Evolutionary conservation across 345 rosid species (phyloP).

Genomic region (Kernera saxatilis): DNA sequence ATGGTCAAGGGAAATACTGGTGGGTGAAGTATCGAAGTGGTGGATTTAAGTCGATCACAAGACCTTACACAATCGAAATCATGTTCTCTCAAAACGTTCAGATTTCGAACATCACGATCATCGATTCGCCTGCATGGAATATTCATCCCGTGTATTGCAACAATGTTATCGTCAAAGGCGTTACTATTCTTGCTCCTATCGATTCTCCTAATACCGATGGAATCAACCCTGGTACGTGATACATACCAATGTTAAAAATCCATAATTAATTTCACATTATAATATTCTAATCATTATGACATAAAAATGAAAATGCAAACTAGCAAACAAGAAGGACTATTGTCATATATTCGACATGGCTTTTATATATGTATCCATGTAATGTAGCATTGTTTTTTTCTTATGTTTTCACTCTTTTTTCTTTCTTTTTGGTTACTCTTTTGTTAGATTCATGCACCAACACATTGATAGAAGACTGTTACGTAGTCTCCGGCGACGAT

Average conservation of each 20-base stretch:
- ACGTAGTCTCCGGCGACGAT: constrained; percentile 30
- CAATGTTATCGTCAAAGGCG: constrained; percentile 52
- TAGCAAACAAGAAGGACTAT: too few relatives aligned
- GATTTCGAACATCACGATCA: constrained; percentile 57
- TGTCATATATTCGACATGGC: too few relatives aligned
- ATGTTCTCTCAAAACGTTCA: constrained; percentile 49
- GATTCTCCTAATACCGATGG: constrained; percentile 92
- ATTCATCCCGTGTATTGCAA: constrained; percentile 74
- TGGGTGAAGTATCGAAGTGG: constrained; percentile 56
- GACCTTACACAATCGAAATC: constrained; percentile 76
- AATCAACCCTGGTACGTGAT: constrained; percentile 67
- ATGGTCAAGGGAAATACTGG: constrained; percentile 77
- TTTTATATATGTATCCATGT: neutral
- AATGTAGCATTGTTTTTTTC: neutral
- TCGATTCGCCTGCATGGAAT: constrained; percentile 85
- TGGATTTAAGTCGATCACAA: constrained; percentile 42
- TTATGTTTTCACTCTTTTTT: neutral
- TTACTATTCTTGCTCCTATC: constrained; percentile 81
- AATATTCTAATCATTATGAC: too few relatives aligned
- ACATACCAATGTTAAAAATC: too few relatives aligned
- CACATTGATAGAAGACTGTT: constrained; percentile 31
- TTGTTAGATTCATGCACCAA: constrained; percentile 25
- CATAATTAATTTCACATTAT: too few relatives aligned
- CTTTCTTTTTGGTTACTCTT: neutral
- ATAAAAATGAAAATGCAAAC: too few relatives aligned